Evolutionary conservation across 1,284 basidiomycete genomes (phyloP).

Genomic region (Melanopsichium pennsylvanicum): DNA sequence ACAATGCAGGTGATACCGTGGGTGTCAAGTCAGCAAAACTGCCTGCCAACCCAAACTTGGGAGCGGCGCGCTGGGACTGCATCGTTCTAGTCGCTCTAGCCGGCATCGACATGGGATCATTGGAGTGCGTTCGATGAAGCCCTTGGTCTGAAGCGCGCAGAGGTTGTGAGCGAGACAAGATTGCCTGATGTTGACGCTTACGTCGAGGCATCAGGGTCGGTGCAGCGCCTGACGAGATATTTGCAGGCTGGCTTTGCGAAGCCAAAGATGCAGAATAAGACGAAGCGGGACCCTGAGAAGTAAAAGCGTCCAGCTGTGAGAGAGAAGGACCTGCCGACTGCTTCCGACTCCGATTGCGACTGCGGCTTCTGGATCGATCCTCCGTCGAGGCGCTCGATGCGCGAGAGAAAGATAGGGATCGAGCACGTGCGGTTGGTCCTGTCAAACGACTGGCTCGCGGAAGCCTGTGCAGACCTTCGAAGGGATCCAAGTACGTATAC

Average conservation of each 20-base stretch:
- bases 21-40: slow-evolving; percentile 31
- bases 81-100: slow-evolving; percentile 3
- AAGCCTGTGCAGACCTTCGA: slow-evolving; percentile 37
- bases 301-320: slow-evolving; percentile 12
- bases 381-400: slow-evolving; percentile 28
- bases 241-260: slow-evolving; percentile 13
- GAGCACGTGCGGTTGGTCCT: slow-evolving; percentile 28
- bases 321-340: slow-evolving; percentile 10
- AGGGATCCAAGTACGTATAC: slow-evolving; percentile 33
- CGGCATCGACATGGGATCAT: too few species aligned
- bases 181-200: slow-evolving; percentile 5
- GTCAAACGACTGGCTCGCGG: slow-evolving; percentile 32
- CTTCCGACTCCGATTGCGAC: slow-evolving; percentile 17
- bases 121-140: too few species aligned
- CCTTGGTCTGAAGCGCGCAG: slow-evolving; percentile 3
- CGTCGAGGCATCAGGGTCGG: slow-evolving; percentile 19
- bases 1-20: slow-evolving; percentile 18
- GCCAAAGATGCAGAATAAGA: slow-evolving; percentile 22
- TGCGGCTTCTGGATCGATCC: slow-evolving; percentile 23
- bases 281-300: slow-evolving; percentile 12
- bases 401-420: slow-evolving; percentile 38
- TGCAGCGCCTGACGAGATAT: slow-evolving; percentile 13
- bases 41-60: slow-evolving; percentile 15
- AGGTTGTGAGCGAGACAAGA: slow-evolving; percentile 15
- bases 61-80: slow-evolving; percentile 13